Conservation (phyloP, 805 yeast species). For the Kodamaea hsintzibuensis region DNA sequence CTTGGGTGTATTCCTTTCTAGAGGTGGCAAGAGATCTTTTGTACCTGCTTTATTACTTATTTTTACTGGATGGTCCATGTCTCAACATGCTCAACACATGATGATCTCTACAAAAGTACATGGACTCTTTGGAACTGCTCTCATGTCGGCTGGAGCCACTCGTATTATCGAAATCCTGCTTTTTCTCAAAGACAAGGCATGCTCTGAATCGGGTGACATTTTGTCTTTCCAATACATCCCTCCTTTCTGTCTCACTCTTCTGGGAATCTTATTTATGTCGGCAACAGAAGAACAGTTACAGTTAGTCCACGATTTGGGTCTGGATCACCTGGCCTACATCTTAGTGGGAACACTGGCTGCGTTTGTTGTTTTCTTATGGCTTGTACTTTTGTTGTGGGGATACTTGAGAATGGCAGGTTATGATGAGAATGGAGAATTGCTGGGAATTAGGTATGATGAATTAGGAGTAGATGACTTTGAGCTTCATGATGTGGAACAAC, state of each 20-base stretch:
- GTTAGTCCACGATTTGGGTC: slow-evolving; percentile 68
- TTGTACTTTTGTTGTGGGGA: slow-evolving; percentile 56
- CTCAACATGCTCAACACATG: slow-evolving; percentile 79
- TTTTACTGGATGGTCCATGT: slow-evolving; percentile 94
- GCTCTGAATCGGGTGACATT: slow-evolving; percentile 44
- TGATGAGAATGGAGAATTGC: slow-evolving; percentile 40
- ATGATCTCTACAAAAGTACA: slow-evolving; percentile 84
- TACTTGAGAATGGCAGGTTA: slow-evolving; percentile 51
- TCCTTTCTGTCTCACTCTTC: slow-evolving; percentile 71
- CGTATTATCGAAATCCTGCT: slow-evolving; percentile 81
- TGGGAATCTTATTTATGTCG: slow-evolving; percentile 86
- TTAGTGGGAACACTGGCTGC: slow-evolving; percentile 72
- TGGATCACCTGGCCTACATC: slow-evolving; percentile 84
- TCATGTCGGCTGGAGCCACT: slow-evolving; percentile 74
- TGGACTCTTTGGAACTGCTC: slow-evolving; percentile 76
- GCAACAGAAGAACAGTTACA: slow-evolving; percentile 88
- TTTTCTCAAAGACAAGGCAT: slow-evolving; percentile 62
- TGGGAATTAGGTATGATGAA: slow-evolving; percentile 14
- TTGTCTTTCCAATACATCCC: slow-evolving; percentile 83
- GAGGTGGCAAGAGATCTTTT: slow-evolving; percentile 61
- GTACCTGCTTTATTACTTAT: slow-evolving; percentile 81
- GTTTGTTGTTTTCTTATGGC: slow-evolving; percentile 67
- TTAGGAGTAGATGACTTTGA: slow-evolving; percentile 31
- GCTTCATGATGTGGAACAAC: slow-evolving; percentile 26
- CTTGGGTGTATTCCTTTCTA: slow-evolving; percentile 74